A percentile compares a stretch with the other conserved stretches of the same genome.
Conservation (phyloP, 2,329 filamentous ascomycete genomes). For the Ophiostoma ips region DNA sequence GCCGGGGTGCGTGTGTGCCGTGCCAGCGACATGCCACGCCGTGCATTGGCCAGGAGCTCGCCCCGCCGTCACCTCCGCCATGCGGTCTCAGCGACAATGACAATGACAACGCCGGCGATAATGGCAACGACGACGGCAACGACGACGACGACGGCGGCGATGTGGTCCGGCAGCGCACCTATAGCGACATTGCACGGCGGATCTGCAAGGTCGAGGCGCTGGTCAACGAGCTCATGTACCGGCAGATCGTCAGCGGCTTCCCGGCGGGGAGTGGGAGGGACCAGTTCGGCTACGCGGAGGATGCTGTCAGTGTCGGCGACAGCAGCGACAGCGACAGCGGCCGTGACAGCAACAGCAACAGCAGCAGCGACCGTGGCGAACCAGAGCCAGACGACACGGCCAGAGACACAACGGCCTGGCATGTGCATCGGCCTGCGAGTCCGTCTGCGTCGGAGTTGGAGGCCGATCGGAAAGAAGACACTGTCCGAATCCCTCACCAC, state of each 20-base stretch:
- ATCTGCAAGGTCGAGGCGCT: constrained; percentile 23
- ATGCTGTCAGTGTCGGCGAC: no score
- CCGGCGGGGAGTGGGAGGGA: not conserved
- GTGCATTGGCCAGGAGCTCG: constrained; percentile 33
- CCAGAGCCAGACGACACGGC: no score
- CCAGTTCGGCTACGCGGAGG: not conserved
- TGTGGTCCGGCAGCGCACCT: constrained; percentile 4
- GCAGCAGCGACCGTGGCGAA: not conserved
- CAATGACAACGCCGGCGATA: no score
- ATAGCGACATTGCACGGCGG: not conserved
- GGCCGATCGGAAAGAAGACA: no score
- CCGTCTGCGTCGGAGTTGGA: no score
- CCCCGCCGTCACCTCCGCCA: not conserved
- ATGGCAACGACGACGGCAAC: no score
- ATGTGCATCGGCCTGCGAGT: no score
- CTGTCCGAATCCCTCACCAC: no score
- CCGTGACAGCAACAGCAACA: no score
- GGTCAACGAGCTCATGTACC: constrained; percentile 20
- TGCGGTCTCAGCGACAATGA: no score
- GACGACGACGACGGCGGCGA: not conserved
- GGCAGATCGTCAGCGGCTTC: not conserved
- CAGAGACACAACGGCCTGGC: no score
- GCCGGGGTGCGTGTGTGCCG: constrained; percentile 24
- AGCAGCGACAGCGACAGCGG: not conserved
- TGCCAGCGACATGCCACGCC: constrained; percentile 28